These are phyloP conservation scores for Tritrichomonas musculus DNA, from an alignment of 208 protist species.

Conservation along the genomic window DNA sequence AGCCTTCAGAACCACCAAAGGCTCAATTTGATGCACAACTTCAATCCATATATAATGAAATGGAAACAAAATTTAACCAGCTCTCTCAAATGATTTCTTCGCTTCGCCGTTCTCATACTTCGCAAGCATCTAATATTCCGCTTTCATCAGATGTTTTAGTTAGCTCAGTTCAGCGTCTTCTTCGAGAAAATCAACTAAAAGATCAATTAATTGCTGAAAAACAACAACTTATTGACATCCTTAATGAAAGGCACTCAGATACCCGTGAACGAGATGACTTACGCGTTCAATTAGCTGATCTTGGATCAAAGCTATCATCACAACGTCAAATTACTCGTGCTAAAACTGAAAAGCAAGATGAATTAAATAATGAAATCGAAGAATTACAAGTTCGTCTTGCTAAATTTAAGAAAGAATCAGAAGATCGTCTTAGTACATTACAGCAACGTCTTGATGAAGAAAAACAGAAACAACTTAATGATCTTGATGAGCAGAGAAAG, in stretches of 20 bases:
- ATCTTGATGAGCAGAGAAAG: neutral
- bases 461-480: neutral
- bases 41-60: neutral
- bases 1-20: neutral
- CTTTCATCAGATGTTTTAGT: neutral
- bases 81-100: neutral
- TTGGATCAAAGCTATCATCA: neutral
- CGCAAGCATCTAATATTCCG: neutral
- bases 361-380: neutral
- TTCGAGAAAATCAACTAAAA: neutral
- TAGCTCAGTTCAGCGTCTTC: neutral
- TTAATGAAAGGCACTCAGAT: neutral
- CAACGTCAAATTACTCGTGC: neutral
- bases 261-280: constrained; percentile 7
- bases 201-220: neutral
- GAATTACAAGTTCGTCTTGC: neutral
- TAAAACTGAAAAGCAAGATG: neutral
- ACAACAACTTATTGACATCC: neutral
- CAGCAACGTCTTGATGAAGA: neutral
- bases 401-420: neutral
- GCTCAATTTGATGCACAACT: neutral
- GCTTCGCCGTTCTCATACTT: neutral
- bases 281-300: neutral
- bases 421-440: neutral
- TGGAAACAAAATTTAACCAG: neutral